A percentile compares a stretch with the other conserved stretches of the same genome.
phyloP scores from a whole-genome alignment of 306 rosid species.

The Mimosa bimucronata region DNA sequence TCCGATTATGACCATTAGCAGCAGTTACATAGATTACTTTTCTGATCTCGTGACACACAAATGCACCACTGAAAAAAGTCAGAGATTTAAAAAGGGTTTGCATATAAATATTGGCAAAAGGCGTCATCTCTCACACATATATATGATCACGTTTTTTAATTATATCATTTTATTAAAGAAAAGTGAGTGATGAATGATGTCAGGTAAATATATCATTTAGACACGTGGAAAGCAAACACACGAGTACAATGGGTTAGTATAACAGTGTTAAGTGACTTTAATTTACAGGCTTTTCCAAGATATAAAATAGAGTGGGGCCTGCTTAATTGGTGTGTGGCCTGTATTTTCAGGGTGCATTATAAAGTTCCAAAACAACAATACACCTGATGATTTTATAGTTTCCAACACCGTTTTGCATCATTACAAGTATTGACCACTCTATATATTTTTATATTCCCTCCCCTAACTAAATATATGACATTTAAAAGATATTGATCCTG shows the following conservation, averaged over 20 bases:
- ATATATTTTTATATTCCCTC: no score
- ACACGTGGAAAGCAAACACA: background rate
- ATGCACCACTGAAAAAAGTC: background rate
- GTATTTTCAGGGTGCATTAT: background rate
- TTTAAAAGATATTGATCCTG: no score
- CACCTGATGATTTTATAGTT: background rate
- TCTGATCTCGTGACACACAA: background rate
- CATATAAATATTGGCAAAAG: background rate
- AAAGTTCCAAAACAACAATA: background rate
- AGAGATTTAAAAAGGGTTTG: background rate
- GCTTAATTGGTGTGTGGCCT: background rate
- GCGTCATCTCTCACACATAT: background rate
- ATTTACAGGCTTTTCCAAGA: background rate
- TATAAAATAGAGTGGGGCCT: slow-evolving; percentile 12
- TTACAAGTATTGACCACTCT: no score
- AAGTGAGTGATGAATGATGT: background rate
- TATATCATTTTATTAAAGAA: background rate
- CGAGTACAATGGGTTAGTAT: background rate
- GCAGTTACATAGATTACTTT: background rate
- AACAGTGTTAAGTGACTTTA: background rate
- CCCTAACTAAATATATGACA: no score
- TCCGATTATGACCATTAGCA: background rate
- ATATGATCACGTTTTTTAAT: background rate
- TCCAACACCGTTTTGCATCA: background rate
- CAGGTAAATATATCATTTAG: background rate